These are phyloP conservation scores for Dendryphion nanum DNA, from an alignment of 2,329 filamentous ascomycete genomes.

Conservation along the genomic window DNA sequence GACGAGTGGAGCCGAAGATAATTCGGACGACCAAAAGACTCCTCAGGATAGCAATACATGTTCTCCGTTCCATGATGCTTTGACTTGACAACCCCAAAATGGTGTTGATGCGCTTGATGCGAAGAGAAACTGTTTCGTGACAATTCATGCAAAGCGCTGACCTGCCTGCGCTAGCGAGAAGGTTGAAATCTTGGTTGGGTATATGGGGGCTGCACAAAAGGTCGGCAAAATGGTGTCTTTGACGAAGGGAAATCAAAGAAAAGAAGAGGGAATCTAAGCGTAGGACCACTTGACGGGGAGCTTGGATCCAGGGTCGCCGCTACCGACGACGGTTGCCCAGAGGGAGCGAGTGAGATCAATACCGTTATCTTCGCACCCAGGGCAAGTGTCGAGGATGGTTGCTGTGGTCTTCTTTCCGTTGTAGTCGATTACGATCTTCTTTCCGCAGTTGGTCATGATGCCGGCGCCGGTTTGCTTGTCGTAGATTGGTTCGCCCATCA, in stretches of 20 bases:
- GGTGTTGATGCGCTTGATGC: slow-evolving; percentile 16
- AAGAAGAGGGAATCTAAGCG: no score
- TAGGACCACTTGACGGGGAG: no score
- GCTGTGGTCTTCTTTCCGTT: slow-evolving; percentile 25
- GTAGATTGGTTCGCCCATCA: slow-evolving; percentile 30
- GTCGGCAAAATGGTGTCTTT: slow-evolving; percentile 15
- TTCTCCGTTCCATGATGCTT: background rate
- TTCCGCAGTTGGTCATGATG: slow-evolving; percentile 35
- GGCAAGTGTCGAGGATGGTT: slow-evolving; percentile 35
- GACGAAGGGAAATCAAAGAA: no score
- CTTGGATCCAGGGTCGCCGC: slow-evolving; percentile 13
- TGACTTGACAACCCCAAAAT: slow-evolving; percentile 12
- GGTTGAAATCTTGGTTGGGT: slow-evolving; percentile 22
- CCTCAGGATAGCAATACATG: slow-evolving; percentile 4
- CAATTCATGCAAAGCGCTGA: slow-evolving; percentile 42
- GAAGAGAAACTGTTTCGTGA: slow-evolving; percentile 19
- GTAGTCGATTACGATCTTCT: slow-evolving; percentile 32
- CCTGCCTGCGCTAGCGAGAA: slow-evolving; percentile 38
- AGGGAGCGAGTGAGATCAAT: slow-evolving; percentile 31
- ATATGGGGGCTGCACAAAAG: slow-evolving; percentile 28
- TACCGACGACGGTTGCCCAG: slow-evolving; percentile 27
- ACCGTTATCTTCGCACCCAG: slow-evolving; percentile 27
- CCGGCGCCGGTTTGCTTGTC: slow-evolving; percentile 28
- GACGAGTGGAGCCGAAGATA: no score
- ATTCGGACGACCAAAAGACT: no score